A percentile compares a stretch with the other conserved stretches of the same genome.
phyloP scores from a whole-genome alignment of 805 yeast species.

The Nakazawaea molendinolei region DNA sequence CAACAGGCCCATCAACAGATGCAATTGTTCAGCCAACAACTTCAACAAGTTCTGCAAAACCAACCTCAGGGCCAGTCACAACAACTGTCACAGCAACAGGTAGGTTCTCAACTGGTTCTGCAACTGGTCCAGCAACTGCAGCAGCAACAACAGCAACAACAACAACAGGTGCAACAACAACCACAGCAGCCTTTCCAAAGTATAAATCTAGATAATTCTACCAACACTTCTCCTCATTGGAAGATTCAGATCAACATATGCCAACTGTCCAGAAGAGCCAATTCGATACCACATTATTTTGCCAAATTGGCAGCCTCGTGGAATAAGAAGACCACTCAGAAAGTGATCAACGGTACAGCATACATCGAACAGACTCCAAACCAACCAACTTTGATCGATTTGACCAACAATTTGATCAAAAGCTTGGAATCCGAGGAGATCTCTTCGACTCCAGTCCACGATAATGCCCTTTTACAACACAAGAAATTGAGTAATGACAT shows the following conservation, averaged over 20 bases:
- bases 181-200: conserved; percentile 20
- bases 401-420: conserved; percentile 30
- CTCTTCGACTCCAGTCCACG: conserved; percentile 15
- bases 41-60: conserved; percentile 16
- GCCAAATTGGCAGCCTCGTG: conserved; percentile 77
- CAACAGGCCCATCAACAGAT: conserved; percentile 20
- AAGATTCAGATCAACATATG: conserved; percentile 73
- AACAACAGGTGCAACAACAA: conserved; percentile 17
- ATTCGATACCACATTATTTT: conserved; percentile 62
- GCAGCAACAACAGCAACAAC: conserved; percentile 15
- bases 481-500: conserved; percentile 27
- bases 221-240: conserved; percentile 49
- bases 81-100: conserved; percentile 21
- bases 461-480: conserved; percentile 28
- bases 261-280: conserved; percentile 61
- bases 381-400: conserved; percentile 29
- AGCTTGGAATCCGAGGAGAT: conserved; percentile 21
- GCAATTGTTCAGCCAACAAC: conserved; percentile 20
- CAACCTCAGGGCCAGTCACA: conserved; percentile 23
- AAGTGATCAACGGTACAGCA: conserved; percentile 5
- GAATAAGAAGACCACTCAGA: conserved; percentile 7
- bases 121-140: conserved; percentile 17
- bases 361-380: conserved; percentile 12
- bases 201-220: conserved; percentile 27
- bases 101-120: no score